phyloP scores from a whole-genome alignment of 495 filamentous ascomycete genomes.

The Aspergillus campestris region DNA sequence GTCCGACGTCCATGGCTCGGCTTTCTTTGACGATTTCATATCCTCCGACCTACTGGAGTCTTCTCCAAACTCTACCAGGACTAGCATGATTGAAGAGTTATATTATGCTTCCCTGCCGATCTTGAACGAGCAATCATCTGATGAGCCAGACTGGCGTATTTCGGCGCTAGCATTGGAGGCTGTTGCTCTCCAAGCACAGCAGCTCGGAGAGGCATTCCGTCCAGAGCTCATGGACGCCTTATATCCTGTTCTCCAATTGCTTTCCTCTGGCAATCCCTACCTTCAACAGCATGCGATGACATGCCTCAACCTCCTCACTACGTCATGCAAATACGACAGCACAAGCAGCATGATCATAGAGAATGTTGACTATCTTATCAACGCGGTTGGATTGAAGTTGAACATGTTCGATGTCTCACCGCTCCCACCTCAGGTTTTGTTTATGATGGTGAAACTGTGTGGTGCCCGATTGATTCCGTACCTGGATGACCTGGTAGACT shows the following conservation, averaged over 20 bases:
- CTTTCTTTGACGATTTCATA: slow-evolving; percentile 60
- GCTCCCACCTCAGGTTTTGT: slow-evolving; percentile 78
- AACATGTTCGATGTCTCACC: slow-evolving; percentile 89
- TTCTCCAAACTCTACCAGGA: slow-evolving; percentile 33
- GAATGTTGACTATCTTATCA: slow-evolving; percentile 95
- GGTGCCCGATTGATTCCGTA: slow-evolving; percentile 78
- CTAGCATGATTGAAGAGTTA: slow-evolving; percentile 62
- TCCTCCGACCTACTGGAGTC: slow-evolving; percentile 31
- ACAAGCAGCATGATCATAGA: slow-evolving; percentile 76
- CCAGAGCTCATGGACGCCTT: slow-evolving; percentile 84
- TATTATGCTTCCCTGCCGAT: slow-evolving; percentile 67
- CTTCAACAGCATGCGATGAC: slow-evolving; percentile 78
- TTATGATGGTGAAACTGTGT: slow-evolving; percentile 89
- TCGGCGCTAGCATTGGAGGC: slow-evolving; percentile 66
- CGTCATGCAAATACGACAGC: slow-evolving; percentile 63
- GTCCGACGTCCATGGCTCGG: slow-evolving; percentile 32
- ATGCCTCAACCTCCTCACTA: slow-evolving; percentile 70
- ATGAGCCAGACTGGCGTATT: slow-evolving; percentile 57
- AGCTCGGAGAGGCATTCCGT: slow-evolving; percentile 61
- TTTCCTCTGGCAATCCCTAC: slow-evolving; percentile 61
- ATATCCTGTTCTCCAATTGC: slow-evolving; percentile 76
- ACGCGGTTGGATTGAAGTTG: slow-evolving; percentile 79
- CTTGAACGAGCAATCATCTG: slow-evolving; percentile 44
- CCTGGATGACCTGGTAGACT: slow-evolving; percentile 81
- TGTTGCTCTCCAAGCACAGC: slow-evolving; percentile 60